Conservation (phyloP, 2,329 filamentous ascomycete genomes). For the Chaetomiaceae sp. region DNA sequence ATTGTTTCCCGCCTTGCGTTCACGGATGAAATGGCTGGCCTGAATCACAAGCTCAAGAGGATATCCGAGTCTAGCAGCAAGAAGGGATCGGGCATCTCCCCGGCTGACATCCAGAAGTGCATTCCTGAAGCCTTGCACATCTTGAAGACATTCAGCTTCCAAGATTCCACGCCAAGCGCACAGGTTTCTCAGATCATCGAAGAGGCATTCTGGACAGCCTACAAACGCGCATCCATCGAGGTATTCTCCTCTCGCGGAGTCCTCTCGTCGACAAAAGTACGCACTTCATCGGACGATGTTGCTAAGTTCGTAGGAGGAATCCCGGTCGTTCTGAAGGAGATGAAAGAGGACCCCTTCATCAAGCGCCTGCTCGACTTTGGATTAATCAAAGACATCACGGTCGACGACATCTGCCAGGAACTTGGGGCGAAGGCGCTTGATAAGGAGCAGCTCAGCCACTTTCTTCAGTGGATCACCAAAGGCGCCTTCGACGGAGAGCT, state of each 20-base stretch:
- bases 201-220: conserved; percentile 93
- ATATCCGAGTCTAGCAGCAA: conserved; percentile 27
- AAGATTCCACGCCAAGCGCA: conserved; percentile 82
- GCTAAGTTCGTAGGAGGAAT: conserved; percentile 80
- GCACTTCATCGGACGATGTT: conserved; percentile 64
- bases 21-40: conserved; percentile 75
- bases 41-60: conserved; percentile 58
- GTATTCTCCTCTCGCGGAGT: conserved; percentile 85
- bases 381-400: conserved; percentile 80
- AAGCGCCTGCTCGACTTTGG: conserved; percentile 77
- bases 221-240: conserved; percentile 75
- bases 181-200: conserved; percentile 84
- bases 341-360: conserved; percentile 72
- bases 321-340: conserved; percentile 73
- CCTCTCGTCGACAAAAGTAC: conserved; percentile 75
- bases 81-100: conserved; percentile 51
- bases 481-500: conserved; percentile 70
- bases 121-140: conserved; percentile 78
- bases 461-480: conserved; percentile 76
- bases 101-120: conserved; percentile 61
- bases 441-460: conserved; percentile 72
- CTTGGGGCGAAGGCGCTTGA: conserved; percentile 77
- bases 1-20: conserved; percentile 88
- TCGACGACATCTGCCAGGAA: conserved; percentile 79
- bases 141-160: conserved; percentile 81